Conservation (phyloP, 495 filamentous ascomycete genomes). For the Aspergillus asperescens region DNA sequence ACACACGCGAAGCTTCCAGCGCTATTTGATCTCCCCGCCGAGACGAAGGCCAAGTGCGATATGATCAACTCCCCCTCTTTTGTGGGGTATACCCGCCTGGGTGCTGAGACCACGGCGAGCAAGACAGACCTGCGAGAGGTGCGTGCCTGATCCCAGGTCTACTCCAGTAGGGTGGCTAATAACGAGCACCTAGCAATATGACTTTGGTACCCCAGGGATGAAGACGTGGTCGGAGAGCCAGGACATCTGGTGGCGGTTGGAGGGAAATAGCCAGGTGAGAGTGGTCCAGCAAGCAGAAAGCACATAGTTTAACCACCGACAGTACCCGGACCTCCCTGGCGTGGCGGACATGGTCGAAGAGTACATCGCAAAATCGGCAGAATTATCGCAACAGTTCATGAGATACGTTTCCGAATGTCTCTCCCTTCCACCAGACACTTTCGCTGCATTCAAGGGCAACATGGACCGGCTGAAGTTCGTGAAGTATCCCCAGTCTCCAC, state of each 20-base stretch:
- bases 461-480: conserved; percentile 93
- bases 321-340: conserved; percentile 55
- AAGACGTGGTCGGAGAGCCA: conserved; percentile 51
- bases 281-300: background rate
- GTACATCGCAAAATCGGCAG: conserved; percentile 70
- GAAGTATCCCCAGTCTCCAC: conserved; percentile 70
- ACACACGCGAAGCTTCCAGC: conserved; percentile 65
- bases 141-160: background rate
- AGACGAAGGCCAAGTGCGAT: conserved; percentile 74
- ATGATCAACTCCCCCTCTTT: conserved; percentile 75
- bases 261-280: conserved; percentile 34
- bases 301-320: conserved; percentile 6
- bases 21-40: conserved; percentile 74
- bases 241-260: conserved; percentile 63
- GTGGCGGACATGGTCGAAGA: conserved; percentile 67
- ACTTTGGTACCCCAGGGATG: conserved; percentile 38
- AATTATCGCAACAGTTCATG: conserved; percentile 67
- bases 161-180: background rate
- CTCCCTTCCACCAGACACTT: conserved; percentile 63
- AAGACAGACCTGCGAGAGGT: conserved; percentile 42
- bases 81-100: conserved; percentile 46
- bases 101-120: conserved; percentile 43
- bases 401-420: conserved; percentile 79
- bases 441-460: conserved; percentile 76
- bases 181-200: conserved; percentile 38